phyloP scores from a whole-genome alignment of 768 basidiomycete genomes.

The Pleurotus ostreatus region DNA sequence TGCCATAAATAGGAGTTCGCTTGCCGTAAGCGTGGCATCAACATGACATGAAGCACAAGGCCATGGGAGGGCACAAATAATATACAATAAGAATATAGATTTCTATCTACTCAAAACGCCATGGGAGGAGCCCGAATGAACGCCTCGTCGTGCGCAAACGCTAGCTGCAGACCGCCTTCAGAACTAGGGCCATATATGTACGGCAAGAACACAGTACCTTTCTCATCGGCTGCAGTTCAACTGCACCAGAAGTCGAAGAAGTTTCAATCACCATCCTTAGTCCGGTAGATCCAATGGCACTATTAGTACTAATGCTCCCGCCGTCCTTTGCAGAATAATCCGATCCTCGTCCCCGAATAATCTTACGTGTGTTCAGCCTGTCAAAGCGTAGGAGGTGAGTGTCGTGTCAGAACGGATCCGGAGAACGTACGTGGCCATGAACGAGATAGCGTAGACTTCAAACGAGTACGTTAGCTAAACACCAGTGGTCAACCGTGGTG shows the following conservation, averaged over 20 bases:
- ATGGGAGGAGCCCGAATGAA: no score
- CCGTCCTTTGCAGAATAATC: slow-evolving; percentile 24
- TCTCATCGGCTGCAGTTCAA: no score
- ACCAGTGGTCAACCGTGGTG: slow-evolving; percentile 1
- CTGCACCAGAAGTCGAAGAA: neutral
- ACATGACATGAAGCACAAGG: no score
- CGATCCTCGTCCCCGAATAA: slow-evolving; percentile 46
- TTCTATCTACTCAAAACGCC: no score
- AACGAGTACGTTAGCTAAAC: neutral
- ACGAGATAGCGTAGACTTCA: slow-evolving; percentile 34
- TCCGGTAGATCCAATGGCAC: neutral
- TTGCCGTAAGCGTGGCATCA: neutral
- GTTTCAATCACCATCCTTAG: slow-evolving; percentile 1
- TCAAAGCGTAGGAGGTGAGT: slow-evolving; percentile 10
- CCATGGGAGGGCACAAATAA: no score
- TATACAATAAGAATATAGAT: no score
- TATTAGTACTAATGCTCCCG: slow-evolving; percentile 15
- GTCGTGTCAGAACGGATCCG: no score
- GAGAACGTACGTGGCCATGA: slow-evolving; percentile 14
- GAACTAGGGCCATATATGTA: no score
- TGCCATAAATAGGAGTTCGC: neutral
- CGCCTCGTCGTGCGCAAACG: no score
- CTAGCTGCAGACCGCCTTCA: no score
- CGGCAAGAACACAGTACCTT: no score
- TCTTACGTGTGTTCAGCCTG: slow-evolving; percentile 55